A percentile compares a stretch with the other conserved stretches of the same genome.
Evolutionary conservation across 768 basidiomycete genomes (phyloP).

Genomic region (Hydnomerulius pinastri): DNA sequence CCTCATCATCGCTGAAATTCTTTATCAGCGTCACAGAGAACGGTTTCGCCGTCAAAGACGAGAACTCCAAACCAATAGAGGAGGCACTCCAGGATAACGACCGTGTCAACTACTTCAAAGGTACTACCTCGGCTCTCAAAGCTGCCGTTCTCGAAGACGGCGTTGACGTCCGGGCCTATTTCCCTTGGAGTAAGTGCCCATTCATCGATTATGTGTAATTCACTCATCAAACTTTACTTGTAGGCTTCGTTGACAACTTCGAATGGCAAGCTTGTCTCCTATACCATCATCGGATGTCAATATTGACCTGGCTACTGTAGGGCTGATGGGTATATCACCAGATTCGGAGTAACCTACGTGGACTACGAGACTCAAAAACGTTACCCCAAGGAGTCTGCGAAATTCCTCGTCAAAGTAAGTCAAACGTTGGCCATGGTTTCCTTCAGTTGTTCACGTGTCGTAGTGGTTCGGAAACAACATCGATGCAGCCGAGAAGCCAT

Average conservation of each 20-base stretch:
- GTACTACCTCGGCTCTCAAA: constrained; percentile 54
- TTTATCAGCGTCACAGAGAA: constrained; percentile 66
- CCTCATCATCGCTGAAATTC: neutral
- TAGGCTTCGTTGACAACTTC: constrained; percentile 70
- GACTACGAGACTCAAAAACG: constrained; percentile 70
- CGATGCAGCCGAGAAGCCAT: constrained; percentile 4
- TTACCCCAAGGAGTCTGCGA: constrained; percentile 62
- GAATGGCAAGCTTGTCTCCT: constrained; percentile 48
- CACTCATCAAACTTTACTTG: neutral
- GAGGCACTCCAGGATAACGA: constrained; percentile 59
- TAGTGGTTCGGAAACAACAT: constrained; percentile 36
- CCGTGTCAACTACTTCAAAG: constrained; percentile 68
- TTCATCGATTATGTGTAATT: neutral
- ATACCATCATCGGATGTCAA: neutral
- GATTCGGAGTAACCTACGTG: constrained; percentile 73
- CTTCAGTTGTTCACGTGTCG: neutral
- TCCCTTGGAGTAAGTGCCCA: constrained; percentile 71
- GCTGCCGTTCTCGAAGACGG: constrained; percentile 63
- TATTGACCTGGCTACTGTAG: constrained; percentile 6
- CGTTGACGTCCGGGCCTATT: constrained; percentile 62
- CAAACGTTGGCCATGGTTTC: neutral
- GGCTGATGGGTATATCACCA: constrained; percentile 70
- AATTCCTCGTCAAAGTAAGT: constrained; percentile 55
- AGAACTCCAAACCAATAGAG: constrained; percentile 52
- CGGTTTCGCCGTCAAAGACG: constrained; percentile 69